Conservation (phyloP, 306 rosid genomes). For the Nissolia schottii region DNA sequence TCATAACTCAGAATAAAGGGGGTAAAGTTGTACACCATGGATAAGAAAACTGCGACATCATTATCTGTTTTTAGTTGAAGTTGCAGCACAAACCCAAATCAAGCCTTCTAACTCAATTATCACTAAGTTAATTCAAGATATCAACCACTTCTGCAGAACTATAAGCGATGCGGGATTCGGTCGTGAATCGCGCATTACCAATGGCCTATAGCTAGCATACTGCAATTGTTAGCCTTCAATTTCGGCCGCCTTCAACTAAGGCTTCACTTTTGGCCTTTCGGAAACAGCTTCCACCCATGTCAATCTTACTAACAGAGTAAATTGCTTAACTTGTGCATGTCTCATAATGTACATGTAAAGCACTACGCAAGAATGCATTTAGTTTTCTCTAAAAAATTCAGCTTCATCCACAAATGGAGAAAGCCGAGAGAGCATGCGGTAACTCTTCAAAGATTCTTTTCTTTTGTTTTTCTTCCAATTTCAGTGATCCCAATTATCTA, state of each 20-base stretch:
- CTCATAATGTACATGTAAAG: slow-evolving; percentile 7
- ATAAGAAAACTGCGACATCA: neutral
- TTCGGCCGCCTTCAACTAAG: slow-evolving; percentile 7
- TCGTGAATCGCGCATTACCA: neutral
- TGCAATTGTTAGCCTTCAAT: neutral
- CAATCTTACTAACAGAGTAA: neutral
- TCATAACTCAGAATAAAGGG: neutral
- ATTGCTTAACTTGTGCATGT: neutral
- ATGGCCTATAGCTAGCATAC: neutral
- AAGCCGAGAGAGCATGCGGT: neutral
- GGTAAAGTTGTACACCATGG: neutral
- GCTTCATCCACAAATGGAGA: neutral
- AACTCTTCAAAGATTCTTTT: neutral
- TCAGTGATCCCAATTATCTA: neutral
- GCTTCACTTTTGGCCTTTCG: neutral
- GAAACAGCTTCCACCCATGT: neutral
- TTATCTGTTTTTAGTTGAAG: neutral
- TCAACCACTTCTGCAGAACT: neutral
- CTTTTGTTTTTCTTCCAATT: neutral
- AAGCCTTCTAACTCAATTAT: neutral
- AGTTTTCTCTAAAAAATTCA: neutral
- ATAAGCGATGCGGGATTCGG: neutral
- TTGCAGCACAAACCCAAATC: neutral
- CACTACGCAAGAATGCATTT: neutral
- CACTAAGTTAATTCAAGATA: neutral